Conservation (phyloP, 1,139 yeast genomes). For the Sugiyamaella pinicola region DNA sequence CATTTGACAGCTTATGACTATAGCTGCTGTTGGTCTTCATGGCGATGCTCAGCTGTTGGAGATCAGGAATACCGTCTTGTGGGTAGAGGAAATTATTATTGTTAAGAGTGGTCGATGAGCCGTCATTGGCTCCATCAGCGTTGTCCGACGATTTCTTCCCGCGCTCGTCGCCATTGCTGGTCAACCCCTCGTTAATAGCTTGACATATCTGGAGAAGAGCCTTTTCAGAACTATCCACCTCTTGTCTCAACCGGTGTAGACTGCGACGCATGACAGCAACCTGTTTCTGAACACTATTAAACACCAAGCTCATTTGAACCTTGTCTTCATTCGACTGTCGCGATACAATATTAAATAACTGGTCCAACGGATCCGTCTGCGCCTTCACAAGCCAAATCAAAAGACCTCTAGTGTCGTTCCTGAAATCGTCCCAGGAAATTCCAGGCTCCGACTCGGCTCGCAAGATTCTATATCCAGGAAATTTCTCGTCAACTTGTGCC, state of each 20-base stretch:
- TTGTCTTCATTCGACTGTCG: conserved; percentile 17
- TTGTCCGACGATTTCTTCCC: neutral
- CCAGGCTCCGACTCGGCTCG: conserved; percentile 35
- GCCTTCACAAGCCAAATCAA: conserved; percentile 32
- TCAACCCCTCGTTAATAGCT: conserved; percentile 18
- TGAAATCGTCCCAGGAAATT: conserved; percentile 34
- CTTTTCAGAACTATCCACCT: conserved; percentile 26
- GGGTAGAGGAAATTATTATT: conserved; percentile 13
- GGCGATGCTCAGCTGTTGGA: conserved; percentile 13
- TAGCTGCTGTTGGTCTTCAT: conserved; percentile 2
- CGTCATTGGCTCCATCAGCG: conserved; percentile 6
- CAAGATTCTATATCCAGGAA: conserved; percentile 29
- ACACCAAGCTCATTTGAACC: conserved; percentile 22
- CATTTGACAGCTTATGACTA: neutral
- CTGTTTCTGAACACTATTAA: conserved; percentile 26
- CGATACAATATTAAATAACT: conserved; percentile 21
- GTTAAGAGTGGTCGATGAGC: conserved; percentile 8
- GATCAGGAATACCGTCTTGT: conserved; percentile 13
- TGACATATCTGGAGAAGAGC: conserved; percentile 24
- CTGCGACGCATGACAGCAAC: conserved; percentile 25
- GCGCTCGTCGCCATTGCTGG: neutral
- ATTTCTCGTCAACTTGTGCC: conserved; percentile 18
- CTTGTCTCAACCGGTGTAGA: conserved; percentile 25
- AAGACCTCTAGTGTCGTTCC: conserved; percentile 31
- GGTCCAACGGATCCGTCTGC: conserved; percentile 23